These are phyloP conservation scores for Oenanthe javanica DNA, from an alignment of 140 eudicot species.

Conservation along the genomic window DNA sequence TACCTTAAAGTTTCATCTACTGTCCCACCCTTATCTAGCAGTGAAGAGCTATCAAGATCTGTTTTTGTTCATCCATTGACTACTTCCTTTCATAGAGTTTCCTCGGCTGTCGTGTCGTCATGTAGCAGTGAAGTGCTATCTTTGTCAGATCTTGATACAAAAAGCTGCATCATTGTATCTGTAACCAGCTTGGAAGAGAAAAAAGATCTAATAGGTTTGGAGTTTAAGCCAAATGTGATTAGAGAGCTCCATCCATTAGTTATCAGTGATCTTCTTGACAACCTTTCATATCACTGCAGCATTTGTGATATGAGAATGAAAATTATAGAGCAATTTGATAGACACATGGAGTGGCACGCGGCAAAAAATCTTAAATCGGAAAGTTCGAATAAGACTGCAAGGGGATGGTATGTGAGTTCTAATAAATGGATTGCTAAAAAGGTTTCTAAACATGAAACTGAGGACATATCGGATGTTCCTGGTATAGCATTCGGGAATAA, in stretches of 20 bases:
- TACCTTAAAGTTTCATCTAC: conserved; percentile 21
- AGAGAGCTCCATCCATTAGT: conserved; percentile 58
- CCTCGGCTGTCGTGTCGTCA: conserved; percentile 17
- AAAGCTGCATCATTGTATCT: conserved; percentile 15
- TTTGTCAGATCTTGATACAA: conserved; percentile 20
- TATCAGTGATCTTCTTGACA: conserved; percentile 51
- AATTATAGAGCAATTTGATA: conserved; percentile 52
- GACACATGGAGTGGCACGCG: conserved; percentile 79
- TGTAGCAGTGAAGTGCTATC: conserved; percentile 21
- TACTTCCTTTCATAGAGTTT: conserved; percentile 22
- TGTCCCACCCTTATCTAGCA: conserved; percentile 18
- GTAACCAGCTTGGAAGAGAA: conserved; percentile 25
- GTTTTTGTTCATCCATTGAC: conserved; percentile 17
- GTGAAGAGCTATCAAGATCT: conserved; percentile 2
- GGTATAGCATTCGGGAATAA: conserved; percentile 23
- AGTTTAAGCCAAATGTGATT: conserved; percentile 64
- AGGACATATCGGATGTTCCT: conserved; percentile 16
- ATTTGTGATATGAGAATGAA: conserved; percentile 64
- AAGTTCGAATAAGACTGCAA: conserved; percentile 30
- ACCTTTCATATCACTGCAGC: conserved; percentile 62
- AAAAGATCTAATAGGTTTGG: conserved; percentile 50
- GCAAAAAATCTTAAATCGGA: conserved; percentile 20
- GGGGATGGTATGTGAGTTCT: conserved; percentile 55
- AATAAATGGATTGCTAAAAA: conserved; percentile 55
- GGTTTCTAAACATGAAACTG: conserved; percentile 20